Evolutionary conservation across 208 protist species (phyloP).

Genomic region (Crithidia thermophila): DNA sequence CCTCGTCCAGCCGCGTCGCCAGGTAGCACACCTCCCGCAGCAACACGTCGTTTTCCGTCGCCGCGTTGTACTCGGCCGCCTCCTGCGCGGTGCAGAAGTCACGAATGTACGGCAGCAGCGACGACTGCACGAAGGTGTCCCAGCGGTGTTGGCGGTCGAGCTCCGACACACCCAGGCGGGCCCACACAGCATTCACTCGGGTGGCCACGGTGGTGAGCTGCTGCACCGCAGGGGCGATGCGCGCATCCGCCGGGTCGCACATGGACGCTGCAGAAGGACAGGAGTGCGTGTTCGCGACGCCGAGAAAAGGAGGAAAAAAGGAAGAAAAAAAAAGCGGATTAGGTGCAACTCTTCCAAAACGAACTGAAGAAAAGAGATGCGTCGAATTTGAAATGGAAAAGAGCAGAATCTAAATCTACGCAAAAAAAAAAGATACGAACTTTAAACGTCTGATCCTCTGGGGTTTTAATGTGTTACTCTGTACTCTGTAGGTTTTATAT

Average conservation of each 20-base stretch:
- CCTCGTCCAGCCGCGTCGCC: slow-evolving; percentile 47
- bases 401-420: background rate
- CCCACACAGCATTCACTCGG: slow-evolving; percentile 40
- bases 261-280: background rate
- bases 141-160: slow-evolving; percentile 44
- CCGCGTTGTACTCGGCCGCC: slow-evolving; percentile 48
- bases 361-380: background rate
- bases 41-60: slow-evolving; percentile 53
- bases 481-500: too few relatives aligned
- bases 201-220: slow-evolving; percentile 21
- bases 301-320: background rate
- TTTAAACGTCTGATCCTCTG: too few relatives aligned
- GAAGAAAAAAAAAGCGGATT: background rate
- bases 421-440: too few relatives aligned
- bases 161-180: slow-evolving; percentile 45
- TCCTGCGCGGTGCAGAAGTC: slow-evolving; percentile 51
- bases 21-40: slow-evolving; percentile 59
- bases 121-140: slow-evolving; percentile 39
- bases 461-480: too few relatives aligned
- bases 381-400: background rate
- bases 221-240: slow-evolving; percentile 18
- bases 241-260: slow-evolving; percentile 3
- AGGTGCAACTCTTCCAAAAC: too few relatives aligned
- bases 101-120: slow-evolving; percentile 46
- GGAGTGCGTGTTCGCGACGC: background rate